Evolutionary conservation across 306 rosid species (phyloP).

Genomic region (Cyamopsis tetragonoloba): DNA sequence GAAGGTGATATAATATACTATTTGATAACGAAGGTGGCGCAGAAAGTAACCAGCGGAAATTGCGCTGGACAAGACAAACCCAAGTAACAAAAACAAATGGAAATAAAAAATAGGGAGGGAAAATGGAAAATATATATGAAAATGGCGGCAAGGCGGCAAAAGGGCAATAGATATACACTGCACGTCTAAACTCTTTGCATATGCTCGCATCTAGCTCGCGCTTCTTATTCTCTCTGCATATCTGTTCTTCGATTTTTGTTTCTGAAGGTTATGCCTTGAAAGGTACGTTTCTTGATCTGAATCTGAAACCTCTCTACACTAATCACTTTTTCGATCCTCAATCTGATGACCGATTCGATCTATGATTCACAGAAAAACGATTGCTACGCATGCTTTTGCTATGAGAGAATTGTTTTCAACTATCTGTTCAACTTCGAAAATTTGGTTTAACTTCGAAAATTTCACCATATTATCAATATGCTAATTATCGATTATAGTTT

Average conservation of each 20-base stretch:
- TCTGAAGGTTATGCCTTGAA: neutral
- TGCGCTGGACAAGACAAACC: too few relatives aligned
- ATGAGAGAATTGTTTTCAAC: neutral
- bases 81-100: too few relatives aligned
- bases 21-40: too few relatives aligned
- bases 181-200: too few relatives aligned
- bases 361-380: neutral
- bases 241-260: neutral
- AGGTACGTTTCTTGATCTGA: slow-evolving; percentile 22
- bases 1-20: too few relatives aligned
- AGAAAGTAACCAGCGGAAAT: too few relatives aligned
- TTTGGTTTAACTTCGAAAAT: neutral
- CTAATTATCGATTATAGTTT: neutral
- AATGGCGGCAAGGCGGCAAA: slow-evolving; percentile 38
- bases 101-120: too few relatives aligned
- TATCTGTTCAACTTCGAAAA: neutral
- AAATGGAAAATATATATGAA: neutral
- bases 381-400: neutral
- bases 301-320: neutral
- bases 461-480: neutral
- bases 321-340: too few relatives aligned
- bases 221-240: neutral
- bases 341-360: neutral
- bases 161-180: neutral
- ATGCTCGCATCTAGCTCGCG: neutral